Percentiles rank a stretch among this genome's conserved stretches.
phyloP scores from a whole-genome alignment of 169 alveolate genomes.

The Cryptosporidium bovis region DNA sequence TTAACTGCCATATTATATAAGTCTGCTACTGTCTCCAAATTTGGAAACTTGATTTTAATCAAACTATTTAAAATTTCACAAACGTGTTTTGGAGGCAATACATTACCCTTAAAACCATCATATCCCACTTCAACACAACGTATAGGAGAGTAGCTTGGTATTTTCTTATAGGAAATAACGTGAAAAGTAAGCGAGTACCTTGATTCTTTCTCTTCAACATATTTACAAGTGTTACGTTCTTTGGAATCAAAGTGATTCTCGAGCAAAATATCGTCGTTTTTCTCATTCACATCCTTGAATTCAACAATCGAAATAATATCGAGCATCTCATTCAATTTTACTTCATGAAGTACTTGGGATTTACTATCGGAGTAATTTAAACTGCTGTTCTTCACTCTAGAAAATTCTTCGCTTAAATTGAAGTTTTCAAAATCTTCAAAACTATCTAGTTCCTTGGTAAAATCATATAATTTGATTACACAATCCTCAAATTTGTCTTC shows the following conservation, averaged over 20 bases:
- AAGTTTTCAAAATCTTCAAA: not conserved
- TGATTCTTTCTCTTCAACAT: not conserved
- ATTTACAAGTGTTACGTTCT: not conserved
- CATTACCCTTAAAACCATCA: slow-evolving; percentile 31
- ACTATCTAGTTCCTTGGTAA: not conserved
- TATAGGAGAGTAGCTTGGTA: slow-evolving; percentile 42
- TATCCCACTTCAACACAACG: slow-evolving; percentile 10
- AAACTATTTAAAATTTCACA: slow-evolving; percentile 7
- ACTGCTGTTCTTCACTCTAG: not conserved
- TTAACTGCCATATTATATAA: slow-evolving; percentile 1
- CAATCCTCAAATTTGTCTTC: slow-evolving; percentile 22
- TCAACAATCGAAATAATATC: slow-evolving; percentile 37
- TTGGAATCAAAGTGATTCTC: not conserved
- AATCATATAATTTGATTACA: slow-evolving; percentile 19
- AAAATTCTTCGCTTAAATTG: not conserved
- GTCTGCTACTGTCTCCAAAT: not conserved
- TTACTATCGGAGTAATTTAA: not conserved
- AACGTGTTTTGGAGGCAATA: not conserved
- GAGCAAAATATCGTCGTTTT: not conserved
- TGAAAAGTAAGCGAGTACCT: slow-evolving; percentile 10
- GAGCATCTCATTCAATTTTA: slow-evolving; percentile 46
- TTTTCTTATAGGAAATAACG: slow-evolving; percentile 19
- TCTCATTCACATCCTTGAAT: not conserved
- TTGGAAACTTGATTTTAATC: not conserved
- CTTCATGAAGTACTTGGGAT: not conserved